Evolutionary conservation across 1,284 basidiomycete genomes (phyloP).

Genomic region (Schizophyllum amplum): DNA sequence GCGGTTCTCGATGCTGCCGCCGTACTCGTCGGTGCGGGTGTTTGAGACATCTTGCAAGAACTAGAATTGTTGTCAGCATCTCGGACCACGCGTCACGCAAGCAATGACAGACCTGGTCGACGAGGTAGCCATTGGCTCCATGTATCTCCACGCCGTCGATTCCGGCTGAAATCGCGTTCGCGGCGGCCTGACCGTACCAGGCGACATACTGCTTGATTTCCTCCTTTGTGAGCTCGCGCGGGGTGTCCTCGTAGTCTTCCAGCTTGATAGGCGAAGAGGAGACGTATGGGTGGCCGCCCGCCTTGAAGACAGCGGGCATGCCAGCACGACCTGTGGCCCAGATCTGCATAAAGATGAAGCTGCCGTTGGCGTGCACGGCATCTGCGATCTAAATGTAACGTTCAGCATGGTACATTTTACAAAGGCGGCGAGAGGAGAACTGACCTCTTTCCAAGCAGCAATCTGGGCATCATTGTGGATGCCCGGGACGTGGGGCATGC

Average conservation of each 20-base stretch:
- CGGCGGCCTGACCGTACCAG: constrained; percentile 24
- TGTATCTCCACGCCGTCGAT: constrained; percentile 36
- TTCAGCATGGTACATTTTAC: background rate
- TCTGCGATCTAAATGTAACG: too few relatives aligned
- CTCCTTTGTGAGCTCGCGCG: constrained; percentile 21
- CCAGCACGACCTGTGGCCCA: constrained; percentile 35
- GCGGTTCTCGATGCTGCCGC: too few relatives aligned
- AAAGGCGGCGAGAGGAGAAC: background rate
- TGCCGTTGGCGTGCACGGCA: too few relatives aligned
- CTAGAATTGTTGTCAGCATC: too few relatives aligned
- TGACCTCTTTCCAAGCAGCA: constrained; percentile 22
- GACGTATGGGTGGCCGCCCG: constrained; percentile 18
- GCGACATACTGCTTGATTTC: constrained; percentile 32
- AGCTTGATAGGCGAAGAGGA: constrained; percentile 29
- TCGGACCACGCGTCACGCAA: too few relatives aligned
- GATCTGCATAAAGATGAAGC: too few relatives aligned
- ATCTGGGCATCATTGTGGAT: constrained; percentile 22
- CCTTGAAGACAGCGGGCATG: constrained; percentile 16
- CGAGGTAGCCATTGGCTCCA: constrained; percentile 26
- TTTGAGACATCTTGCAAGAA: constrained; percentile 32
- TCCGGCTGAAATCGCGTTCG: constrained; percentile 31
- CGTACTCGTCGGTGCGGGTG: constrained; percentile 46
- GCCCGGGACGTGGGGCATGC: constrained; percentile 18
- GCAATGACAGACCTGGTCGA: constrained; percentile 22
- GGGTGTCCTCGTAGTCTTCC: constrained; percentile 14